Base-by-base conservation (phyloP, 176 grass and related monocot genomes). In the Urochloa ruziziensis region DNA sequence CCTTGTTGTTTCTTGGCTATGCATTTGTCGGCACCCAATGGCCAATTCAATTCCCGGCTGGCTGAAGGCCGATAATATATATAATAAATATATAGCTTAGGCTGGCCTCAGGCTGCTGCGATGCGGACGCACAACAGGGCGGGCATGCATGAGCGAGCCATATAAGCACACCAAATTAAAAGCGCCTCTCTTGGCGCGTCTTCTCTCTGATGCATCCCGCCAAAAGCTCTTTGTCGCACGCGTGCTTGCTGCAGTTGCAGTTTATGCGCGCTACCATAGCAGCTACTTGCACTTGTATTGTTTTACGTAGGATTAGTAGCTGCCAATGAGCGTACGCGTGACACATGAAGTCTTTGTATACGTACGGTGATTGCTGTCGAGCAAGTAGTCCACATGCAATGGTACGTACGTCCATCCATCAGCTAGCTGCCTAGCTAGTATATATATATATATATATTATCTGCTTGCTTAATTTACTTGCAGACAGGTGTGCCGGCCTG, bases 311-410 rank as follows among this genome's bases (percentile, higher is more conserved):
- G 64, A 33, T 24, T 51, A 4, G 46, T 42, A 70, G 40, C 16
- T 40, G 39, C 6, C 0, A 70, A 60, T 70, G 83, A 75, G 23
- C 15, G 64, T 28, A 60, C 6, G 23, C n/a, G 53, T 65, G 62
- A 59, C 74, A 37, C 13, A n/a, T n/a, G n/a, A 19, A n/a, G 84
- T 79, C 75, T 79, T 86, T 79, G 42, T 86, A 77, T 79, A 49
- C 43, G 4, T 6, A 59, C 36, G 23, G 3, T 33, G 49, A 42
- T 56, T 58, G 24, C 52, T 71, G 52, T 32, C 75, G 37, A 23
- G 52, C 18, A 27, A 29, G 13, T 2, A 4, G 14, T 25, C 5
- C 29, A 78, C 39, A 19, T 85, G 36, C 36, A 67, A 21, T 32
- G 18, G 33, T 23, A 67, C 7, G 21, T 17, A 58, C 11, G 24